Conservation (phyloP, 441 rosid genomes). For the Theobroma grandiflorum region DNA sequence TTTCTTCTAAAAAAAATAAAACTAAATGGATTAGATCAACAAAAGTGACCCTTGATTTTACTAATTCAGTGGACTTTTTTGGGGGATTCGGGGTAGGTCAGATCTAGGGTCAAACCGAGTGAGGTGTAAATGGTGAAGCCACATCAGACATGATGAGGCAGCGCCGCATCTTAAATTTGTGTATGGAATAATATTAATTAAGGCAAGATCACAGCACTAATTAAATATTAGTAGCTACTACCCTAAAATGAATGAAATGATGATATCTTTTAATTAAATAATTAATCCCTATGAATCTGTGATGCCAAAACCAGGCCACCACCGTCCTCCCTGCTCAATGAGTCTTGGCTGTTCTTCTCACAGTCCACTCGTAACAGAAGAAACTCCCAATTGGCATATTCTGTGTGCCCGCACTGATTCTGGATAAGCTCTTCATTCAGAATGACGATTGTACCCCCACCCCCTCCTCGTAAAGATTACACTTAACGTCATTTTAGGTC, state of each 20-base stretch:
- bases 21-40: no score
- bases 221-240: neutral
- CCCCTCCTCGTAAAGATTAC: slow-evolving; percentile 15
- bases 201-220: neutral
- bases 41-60: no score
- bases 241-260: no score
- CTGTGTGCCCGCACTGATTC: slow-evolving; percentile 16
- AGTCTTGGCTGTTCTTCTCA: neutral
- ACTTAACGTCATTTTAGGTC: neutral
- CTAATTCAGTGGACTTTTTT: neutral
- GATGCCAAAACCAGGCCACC: neutral
- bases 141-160: slow-evolving; percentile 7
- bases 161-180: neutral
- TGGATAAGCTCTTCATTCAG: slow-evolving; percentile 31
- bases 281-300: slow-evolving; percentile 23
- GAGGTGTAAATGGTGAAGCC: neutral
- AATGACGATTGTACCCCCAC: slow-evolving; percentile 28
- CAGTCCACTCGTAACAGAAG: neutral
- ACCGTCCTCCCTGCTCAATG: slow-evolving; percentile 14
- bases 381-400: slow-evolving; percentile 26
- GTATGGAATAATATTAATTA: neutral
- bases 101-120: neutral
- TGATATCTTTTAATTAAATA: slow-evolving; percentile 7
- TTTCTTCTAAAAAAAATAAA: no score
- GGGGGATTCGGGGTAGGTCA: neutral